Conservation (phyloP, 1,139 yeast genomes). For the Suhomyces wounanorum region DNA sequence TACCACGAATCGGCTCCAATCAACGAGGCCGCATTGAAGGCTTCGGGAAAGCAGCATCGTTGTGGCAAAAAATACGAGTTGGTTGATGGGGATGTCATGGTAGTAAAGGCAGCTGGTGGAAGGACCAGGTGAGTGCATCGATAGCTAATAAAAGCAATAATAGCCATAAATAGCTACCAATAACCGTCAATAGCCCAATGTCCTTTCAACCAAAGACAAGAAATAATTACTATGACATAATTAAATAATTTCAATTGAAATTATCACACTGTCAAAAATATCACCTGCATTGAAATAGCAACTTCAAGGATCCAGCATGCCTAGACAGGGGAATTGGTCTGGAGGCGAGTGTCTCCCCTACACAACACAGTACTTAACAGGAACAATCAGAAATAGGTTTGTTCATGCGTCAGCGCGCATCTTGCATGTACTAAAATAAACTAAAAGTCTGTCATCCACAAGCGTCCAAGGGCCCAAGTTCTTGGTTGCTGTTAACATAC, state of each 20-base stretch:
- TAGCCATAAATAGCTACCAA: no score
- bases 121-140: conserved; percentile 22
- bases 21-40: conserved; percentile 47
- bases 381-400: background rate
- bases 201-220: no score
- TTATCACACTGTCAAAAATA: no score
- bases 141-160: no score
- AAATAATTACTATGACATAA: no score
- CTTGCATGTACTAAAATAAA: background rate
- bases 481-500: background rate
- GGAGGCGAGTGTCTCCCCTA: no score
- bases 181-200: no score
- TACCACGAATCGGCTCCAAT: conserved; percentile 37
- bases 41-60: conserved; percentile 52
- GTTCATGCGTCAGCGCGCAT: background rate
- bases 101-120: conserved; percentile 58
- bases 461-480: background rate
- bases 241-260: no score
- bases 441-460: background rate
- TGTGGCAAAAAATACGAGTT: conserved; percentile 74
- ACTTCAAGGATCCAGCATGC: no score
- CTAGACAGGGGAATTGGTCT: no score
- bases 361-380: no score
- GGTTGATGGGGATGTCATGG: conserved; percentile 76
- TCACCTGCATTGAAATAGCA: no score